Conservation (phyloP, 495 filamentous ascomycete genomes). For the Mycothermus thermophilus region DNA sequence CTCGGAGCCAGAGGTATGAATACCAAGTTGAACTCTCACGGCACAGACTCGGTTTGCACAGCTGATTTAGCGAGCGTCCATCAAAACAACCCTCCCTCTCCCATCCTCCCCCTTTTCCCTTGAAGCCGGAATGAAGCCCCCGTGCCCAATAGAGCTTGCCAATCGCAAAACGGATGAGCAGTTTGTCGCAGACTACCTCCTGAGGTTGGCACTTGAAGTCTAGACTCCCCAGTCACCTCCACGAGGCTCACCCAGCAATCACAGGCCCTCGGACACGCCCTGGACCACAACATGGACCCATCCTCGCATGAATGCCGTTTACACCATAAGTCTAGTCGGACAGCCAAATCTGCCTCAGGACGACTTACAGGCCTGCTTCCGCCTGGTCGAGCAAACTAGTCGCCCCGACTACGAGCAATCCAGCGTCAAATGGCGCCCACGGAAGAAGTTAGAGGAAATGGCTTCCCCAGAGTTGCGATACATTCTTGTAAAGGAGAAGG, state of each 20-base stretch:
- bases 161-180: conserved; percentile 30
- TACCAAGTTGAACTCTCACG: no score
- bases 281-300: conserved; percentile 34
- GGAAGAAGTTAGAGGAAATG: conserved; percentile 65
- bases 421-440: conserved; percentile 52
- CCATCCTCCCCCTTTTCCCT: no score
- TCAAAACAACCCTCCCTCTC: no score
- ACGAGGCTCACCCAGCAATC: neutral
- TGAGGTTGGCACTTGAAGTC: conserved; percentile 25
- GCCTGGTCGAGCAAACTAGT: conserved; percentile 58
- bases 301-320: conserved; percentile 22
- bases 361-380: conserved; percentile 54
- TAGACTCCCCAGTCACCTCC: neutral
- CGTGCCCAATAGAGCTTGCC: conserved; percentile 28
- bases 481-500: conserved; percentile 39
- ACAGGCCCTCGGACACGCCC: conserved; percentile 6
- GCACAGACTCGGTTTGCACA: no score
- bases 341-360: conserved; percentile 30
- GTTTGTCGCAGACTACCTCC: conserved; percentile 33
- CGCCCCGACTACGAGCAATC: conserved; percentile 50
- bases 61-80: no score
- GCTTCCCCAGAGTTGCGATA: conserved; percentile 53
- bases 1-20: no score
- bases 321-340: conserved; percentile 34
- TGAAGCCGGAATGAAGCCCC: conserved; percentile 20